These are phyloP conservation scores for Chlorophyllum brunneum DNA, from an alignment of 768 basidiomycete genomes.

Conservation along the genomic window DNA sequence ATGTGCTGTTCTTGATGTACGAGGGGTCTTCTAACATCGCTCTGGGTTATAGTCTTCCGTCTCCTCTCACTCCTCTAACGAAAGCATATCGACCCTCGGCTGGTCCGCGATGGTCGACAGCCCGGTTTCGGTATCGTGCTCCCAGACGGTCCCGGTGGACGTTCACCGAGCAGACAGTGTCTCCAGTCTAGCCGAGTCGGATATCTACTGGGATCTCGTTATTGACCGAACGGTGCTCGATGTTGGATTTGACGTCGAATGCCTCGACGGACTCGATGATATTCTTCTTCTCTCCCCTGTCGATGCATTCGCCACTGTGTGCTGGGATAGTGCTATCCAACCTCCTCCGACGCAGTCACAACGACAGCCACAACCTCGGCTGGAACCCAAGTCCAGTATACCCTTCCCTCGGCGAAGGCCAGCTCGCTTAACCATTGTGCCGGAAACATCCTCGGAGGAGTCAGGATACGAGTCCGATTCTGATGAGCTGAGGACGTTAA, in stretches of 20 bases:
- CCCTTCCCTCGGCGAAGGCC: conserved; percentile 7
- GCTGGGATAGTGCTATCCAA: conserved; percentile 27
- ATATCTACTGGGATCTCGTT: conserved; percentile 15
- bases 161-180: conserved; percentile 8
- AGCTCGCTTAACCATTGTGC: neutral
- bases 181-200: conserved; percentile 2
- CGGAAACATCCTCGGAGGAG: conserved; percentile 10
- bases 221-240: conserved; percentile 35
- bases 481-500: conserved; percentile 10
- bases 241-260: conserved; percentile 33
- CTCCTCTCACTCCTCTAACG: conserved; percentile 5
- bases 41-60: neutral
- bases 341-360: neutral
- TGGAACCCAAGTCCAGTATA: neutral
- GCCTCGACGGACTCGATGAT: conserved; percentile 36
- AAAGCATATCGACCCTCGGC: conserved; percentile 6
- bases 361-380: neutral
- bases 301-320: conserved; percentile 33
- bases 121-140: neutral
- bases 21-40: too few relatives aligned
- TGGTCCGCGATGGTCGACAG: conserved; percentile 8
- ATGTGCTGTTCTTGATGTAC: neutral
- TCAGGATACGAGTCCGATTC: conserved; percentile 14
- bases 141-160: conserved; percentile 11
- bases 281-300: conserved; percentile 30